Evolutionary conservation across 257 asterid species (phyloP).

Genomic region (Petrea volubilis): DNA sequence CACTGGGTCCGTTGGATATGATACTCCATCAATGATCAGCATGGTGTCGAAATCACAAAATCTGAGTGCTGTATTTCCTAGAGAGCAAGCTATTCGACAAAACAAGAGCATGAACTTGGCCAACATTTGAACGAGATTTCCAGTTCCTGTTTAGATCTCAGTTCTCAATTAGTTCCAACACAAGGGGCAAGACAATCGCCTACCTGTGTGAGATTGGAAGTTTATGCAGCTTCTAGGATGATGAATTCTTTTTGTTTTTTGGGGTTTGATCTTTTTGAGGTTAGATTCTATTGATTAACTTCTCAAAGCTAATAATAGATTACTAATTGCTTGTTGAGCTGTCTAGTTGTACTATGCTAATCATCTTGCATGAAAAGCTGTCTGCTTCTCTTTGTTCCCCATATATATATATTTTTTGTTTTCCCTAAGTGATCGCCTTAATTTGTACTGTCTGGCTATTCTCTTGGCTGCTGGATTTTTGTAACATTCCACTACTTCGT

Average conservation of each 20-base stretch:
- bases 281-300: neutral
- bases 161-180: neutral
- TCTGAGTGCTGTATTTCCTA: neutral
- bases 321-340: neutral
- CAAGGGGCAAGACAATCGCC: neutral
- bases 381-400: neutral
- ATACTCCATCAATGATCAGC: conserved; percentile 35
- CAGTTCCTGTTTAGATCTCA: neutral
- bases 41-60: conserved; percentile 35
- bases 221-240: neutral
- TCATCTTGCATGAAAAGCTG: neutral
- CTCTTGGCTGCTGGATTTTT: too few relatives aligned
- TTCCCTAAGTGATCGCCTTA: too few relatives aligned
- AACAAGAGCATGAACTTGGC: conserved; percentile 12
- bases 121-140: neutral
- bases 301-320: neutral
- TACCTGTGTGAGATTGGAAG: neutral
- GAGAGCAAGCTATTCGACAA: neutral
- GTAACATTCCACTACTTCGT: too few relatives aligned
- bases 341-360: neutral
- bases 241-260: neutral
- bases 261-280: neutral
- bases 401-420: too few relatives aligned
- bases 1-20: conserved; percentile 21
- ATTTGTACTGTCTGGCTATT: too few relatives aligned